Evolutionary conservation across 169 alveolate genomes (phyloP).

Genomic region (Pseudocohnilembus persalinus): DNA sequence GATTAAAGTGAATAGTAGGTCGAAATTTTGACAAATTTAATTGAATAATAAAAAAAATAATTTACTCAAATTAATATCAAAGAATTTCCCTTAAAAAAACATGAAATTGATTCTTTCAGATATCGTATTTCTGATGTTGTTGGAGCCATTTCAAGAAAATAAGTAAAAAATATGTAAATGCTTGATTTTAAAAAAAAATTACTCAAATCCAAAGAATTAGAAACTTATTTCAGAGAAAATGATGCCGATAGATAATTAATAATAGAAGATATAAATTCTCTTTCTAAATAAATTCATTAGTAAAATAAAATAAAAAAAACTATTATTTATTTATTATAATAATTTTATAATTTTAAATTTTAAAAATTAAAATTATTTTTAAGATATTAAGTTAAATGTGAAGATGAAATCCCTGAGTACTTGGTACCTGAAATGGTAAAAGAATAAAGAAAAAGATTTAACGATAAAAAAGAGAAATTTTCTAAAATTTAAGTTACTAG

Average conservation of each 20-base stretch:
- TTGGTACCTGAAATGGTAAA: conserved; percentile 32
- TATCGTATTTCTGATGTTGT: conserved; percentile 38
- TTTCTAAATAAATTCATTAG: conserved; percentile 12
- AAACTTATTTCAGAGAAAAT: conserved; percentile 28
- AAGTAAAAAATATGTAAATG: conserved; percentile 26
- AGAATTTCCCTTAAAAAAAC: conserved; percentile 38
- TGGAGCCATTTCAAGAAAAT: conserved; percentile 26
- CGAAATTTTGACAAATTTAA: conserved; percentile 24
- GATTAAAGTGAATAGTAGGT: conserved; percentile 20
- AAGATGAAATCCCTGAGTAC: conserved; percentile 44
- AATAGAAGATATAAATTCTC: conserved; percentile 21
- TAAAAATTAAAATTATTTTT: no score
- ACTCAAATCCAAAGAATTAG: conserved; percentile 36
- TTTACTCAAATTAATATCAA: conserved; percentile 19
- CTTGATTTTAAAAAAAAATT: conserved; percentile 42
- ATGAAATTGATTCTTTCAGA: conserved; percentile 48
- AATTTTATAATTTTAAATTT: no score
- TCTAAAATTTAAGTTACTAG: conserved; percentile 1
- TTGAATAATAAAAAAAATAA: conserved; percentile 13
- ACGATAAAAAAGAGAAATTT: conserved; percentile 16
- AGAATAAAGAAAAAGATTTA: conserved; percentile 22
- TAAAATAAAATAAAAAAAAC: not conserved
- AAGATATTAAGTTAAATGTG: conserved; percentile 9
- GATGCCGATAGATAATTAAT: conserved; percentile 24
- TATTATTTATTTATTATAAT: not conserved